Percentiles rank a stretch among this genome's conserved stretches.
Conservation (phyloP, 2,329 filamentous ascomycete genomes). For the Diaporthe sp. region DNA sequence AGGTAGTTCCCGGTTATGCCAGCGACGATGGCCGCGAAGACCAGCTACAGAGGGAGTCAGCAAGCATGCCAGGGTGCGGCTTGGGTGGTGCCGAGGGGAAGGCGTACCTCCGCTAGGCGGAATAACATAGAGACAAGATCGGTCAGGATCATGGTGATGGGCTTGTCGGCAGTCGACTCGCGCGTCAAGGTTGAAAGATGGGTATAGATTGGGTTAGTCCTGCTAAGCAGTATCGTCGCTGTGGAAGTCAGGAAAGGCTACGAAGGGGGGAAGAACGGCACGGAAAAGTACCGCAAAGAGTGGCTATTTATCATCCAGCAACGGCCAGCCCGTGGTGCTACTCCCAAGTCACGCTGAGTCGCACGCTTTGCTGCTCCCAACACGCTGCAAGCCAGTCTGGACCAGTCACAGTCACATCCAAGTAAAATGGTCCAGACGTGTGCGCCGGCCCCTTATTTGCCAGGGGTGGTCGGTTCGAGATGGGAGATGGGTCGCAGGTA, state of each 20-base stretch:
- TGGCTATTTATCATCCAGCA: slow-evolving; percentile 30
- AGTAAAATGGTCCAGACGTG: slow-evolving; percentile 7
- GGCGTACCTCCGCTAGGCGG: slow-evolving; percentile 61
- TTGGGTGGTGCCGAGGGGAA: neutral
- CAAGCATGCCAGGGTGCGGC: neutral
- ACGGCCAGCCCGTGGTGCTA: neutral
- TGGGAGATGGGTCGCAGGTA: neutral
- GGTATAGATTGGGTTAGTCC: neutral
- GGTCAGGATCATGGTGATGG: slow-evolving; percentile 63
- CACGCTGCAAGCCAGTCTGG: slow-evolving; percentile 12
- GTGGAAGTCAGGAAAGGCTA: neutral
- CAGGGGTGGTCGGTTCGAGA: neutral
- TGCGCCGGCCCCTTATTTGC: neutral
- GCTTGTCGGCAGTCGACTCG: neutral
- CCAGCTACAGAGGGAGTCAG: slow-evolving; percentile 61
- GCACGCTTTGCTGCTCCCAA: neutral
- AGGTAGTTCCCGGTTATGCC: slow-evolving; percentile 77
- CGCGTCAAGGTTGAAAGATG: neutral
- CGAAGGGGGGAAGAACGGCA: neutral
- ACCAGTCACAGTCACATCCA: slow-evolving; percentile 29
- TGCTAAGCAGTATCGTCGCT: too few relatives aligned
- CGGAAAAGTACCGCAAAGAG: neutral
- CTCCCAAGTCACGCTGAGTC: slow-evolving; percentile 8
- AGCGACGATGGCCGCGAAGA: slow-evolving; percentile 79
- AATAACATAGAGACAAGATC: slow-evolving; percentile 70